phyloP scores from a whole-genome alignment of 371 early-diverging fungal genomes.

The Batrachochytrium dendrobatidis region DNA sequence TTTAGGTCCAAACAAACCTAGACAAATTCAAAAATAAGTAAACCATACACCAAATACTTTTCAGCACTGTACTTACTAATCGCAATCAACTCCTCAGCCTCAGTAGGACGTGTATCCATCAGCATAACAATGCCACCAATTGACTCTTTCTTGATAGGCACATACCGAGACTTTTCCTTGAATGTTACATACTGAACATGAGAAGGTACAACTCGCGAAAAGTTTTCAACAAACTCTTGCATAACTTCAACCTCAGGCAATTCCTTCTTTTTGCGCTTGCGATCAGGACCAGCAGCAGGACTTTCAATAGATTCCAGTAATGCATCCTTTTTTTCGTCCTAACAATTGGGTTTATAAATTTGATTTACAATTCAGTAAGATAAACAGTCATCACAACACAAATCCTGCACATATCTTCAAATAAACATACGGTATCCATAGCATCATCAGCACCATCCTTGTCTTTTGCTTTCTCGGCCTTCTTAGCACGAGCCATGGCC shows the following conservation, averaged over 20 bases:
- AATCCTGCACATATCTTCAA: constrained; percentile 1
- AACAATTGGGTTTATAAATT: neutral
- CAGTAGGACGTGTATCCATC: constrained; percentile 47
- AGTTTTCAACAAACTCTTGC: constrained; percentile 71
- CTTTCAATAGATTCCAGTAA: constrained; percentile 29
- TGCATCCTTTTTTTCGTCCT: constrained; percentile 59
- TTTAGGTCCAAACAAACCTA: too few species aligned
- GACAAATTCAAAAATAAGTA: too few species aligned
- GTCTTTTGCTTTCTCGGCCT: constrained; percentile 64
- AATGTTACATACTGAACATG: constrained; percentile 82
- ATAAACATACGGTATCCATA: constrained; percentile 41
- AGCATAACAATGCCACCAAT: constrained; percentile 75
- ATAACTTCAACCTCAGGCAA: constrained; percentile 63
- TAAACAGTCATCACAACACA: neutral
- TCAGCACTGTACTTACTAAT: constrained; percentile 19
- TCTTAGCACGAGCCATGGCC: constrained; percentile 83
- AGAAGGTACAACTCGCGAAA: constrained; percentile 81
- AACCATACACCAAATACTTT: too few species aligned
- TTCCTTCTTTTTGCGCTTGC: constrained; percentile 31
- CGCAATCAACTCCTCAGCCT: constrained; percentile 46
- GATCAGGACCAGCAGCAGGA: constrained; percentile 8
- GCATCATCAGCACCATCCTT: constrained; percentile 39
- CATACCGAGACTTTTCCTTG: constrained; percentile 74
- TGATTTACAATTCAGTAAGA: neutral
- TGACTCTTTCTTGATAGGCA: constrained; percentile 71